Base-by-base conservation (phyloP, 176 grass and related monocot species). In the Triticum timopheevii region DNA sequence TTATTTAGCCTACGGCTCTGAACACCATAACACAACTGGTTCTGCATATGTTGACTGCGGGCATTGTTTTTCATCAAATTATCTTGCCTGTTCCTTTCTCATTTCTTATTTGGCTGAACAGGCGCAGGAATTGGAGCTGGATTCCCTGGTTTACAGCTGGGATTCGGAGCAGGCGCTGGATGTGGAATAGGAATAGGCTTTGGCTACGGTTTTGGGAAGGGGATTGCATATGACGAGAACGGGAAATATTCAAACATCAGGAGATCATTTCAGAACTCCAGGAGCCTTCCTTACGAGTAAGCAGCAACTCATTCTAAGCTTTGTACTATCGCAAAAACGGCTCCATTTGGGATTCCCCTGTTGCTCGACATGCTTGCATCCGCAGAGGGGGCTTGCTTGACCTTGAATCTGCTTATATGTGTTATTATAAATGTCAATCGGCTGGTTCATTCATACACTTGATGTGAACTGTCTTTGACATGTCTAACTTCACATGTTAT, bases 181-280 rank as follows among this genome's bases (percentile, higher is more conserved):
- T 98, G 97, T 88, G 94, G 97, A 86, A 79, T 94, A 86, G 97
- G 94, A 74, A 80, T 98, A 49, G 94, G 97, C 59, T 98, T 98
- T 38, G 96, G 93, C 40, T 98, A 98, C 65, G 93, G 93, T 42
- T 74, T 94, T 80, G 97, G 97, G 19, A 96, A 86, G 88, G 97
- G 97, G 22, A 76, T 93, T 67, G 97, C 97, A 44, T 93, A 92
- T 88, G 94, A 94, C 82, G 90, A 93, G 88, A 76, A 82, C 0
- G 88, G 94, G 64, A 95, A 90, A 88, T 88, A 93, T 80, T 88
- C 94, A 36, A 98, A 96, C 91, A 88, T 96, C 38, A 93, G 97
- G 44, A 94, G 88, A 85, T 39, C 91, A 52, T 88, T 88, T 34
- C 94, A 80, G 67, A 86, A 42, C 83, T 67, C 88, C 33, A 88